These are phyloP conservation scores for Laguncularia racemosa DNA, from an alignment of 345 rosid species.

Conservation along the genomic window DNA sequence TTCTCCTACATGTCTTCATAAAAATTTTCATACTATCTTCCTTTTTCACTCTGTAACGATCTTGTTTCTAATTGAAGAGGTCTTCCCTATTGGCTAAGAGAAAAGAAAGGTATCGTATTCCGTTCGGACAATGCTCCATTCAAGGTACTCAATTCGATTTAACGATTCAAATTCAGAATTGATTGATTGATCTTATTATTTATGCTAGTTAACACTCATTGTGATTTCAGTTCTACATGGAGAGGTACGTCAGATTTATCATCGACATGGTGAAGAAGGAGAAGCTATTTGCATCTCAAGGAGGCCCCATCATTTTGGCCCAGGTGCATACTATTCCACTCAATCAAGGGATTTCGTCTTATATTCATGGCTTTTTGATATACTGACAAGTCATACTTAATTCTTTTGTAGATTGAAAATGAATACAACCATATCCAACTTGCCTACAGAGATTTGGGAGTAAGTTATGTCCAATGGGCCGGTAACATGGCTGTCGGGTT, in stretches of 20 bases:
- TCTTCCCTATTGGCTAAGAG: constrained; percentile 48
- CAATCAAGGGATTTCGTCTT: background rate
- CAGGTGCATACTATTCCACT: constrained; percentile 21
- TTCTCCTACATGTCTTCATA: background rate
- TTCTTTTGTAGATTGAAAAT: constrained; percentile 36
- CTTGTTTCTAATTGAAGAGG: constrained; percentile 19
- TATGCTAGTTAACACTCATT: background rate
- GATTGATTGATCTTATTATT: background rate
- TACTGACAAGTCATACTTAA: background rate
- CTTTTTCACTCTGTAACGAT: background rate
- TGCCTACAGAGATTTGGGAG: constrained; percentile 29
- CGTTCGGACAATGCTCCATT: constrained; percentile 38
- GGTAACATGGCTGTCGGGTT: constrained; percentile 33
- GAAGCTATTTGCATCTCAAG: constrained; percentile 38
- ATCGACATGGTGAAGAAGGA: constrained; percentile 29
- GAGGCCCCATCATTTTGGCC: constrained; percentile 43
- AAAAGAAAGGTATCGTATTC: constrained; percentile 31
- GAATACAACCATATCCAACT: constrained; percentile 36
- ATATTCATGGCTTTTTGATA: background rate
- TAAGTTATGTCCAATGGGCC: constrained; percentile 46
- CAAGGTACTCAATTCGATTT: constrained; percentile 20
- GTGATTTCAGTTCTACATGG: constrained; percentile 31
- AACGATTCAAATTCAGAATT: background rate
- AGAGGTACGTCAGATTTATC: constrained; percentile 21
- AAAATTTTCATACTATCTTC: background rate